Percentiles rank a stretch among this genome's conserved stretches.
These are phyloP conservation scores for Peniophora sp. DNA, from an alignment of 1,284 basidiomycete species.

Conservation along the genomic window DNA sequence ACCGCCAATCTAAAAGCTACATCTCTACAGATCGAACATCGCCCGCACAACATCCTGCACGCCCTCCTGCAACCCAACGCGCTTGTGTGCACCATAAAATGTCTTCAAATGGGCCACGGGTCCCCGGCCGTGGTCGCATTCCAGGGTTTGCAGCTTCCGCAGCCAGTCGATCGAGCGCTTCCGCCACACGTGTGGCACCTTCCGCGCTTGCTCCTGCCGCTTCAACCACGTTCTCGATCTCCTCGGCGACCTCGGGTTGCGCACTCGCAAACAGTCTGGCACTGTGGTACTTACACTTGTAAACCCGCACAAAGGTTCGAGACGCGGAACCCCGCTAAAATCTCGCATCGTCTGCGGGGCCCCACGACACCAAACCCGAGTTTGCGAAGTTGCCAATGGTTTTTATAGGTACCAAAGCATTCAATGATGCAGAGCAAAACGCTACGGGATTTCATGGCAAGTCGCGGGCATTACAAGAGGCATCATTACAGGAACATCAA, in stretches of 20 bases:
- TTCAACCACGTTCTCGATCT: constrained; percentile 16
- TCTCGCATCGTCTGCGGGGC: too few species aligned
- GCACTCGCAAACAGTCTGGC: constrained; percentile 47
- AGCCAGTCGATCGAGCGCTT: constrained; percentile 43
- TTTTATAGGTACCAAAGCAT: too few species aligned
- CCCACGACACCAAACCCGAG: too few species aligned
- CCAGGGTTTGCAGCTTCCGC: constrained; percentile 51
- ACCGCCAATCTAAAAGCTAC: too few species aligned
- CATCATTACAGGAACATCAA: neutral
- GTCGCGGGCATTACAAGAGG: too few species aligned
- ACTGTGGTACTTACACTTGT: too few species aligned
- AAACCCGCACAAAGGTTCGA: too few species aligned
- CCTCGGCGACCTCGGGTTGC: constrained; percentile 9
- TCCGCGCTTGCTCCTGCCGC: constrained; percentile 24
- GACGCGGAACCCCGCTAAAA: too few species aligned
- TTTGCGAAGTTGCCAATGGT: too few species aligned
- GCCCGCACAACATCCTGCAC: constrained; percentile 62
- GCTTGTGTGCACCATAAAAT: constrained; percentile 55
- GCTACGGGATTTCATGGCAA: too few species aligned
- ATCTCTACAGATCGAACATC: constrained; percentile 30
- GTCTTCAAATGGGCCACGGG: constrained; percentile 56
- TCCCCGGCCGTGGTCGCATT: constrained; percentile 26
- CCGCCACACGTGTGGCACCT: constrained; percentile 36
- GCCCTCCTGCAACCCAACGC: constrained; percentile 61
- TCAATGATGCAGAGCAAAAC: too few species aligned